phyloP scores from a whole-genome alignment of 164 flowering plant genomes.

The Euptelea pleiosperma region DNA sequence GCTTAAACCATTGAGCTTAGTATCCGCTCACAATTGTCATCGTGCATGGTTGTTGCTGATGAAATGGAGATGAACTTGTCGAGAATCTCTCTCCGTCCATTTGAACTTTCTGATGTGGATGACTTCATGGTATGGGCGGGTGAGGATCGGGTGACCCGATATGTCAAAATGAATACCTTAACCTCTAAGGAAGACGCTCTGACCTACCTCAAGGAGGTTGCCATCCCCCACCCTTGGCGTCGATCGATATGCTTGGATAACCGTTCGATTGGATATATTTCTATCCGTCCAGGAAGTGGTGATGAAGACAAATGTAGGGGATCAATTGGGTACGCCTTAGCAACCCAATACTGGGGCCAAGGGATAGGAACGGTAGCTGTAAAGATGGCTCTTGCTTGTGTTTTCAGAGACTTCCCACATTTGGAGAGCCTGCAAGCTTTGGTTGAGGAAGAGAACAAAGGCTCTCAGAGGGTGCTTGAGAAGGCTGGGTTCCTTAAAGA shows the following conservation, averaged over 20 bases:
- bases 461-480: constrained; percentile 46
- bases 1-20: too few species aligned
- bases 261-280: neutral
- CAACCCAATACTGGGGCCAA: constrained; percentile 2
- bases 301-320: neutral
- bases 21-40: neutral
- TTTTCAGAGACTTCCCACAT: constrained; percentile 30
- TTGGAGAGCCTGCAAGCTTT: constrained; percentile 36
- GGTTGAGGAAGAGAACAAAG: constrained; percentile 30
- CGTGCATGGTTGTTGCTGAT: neutral
- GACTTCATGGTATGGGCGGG: neutral
- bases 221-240: neutral
- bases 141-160: neutral
- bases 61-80: neutral
- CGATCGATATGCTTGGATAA: neutral
- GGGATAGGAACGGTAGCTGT: neutral
- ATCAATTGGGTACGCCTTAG: neutral
- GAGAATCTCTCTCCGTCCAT: constrained; percentile 21
- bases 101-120: constrained; percentile 7
- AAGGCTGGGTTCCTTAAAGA: constrained; percentile 44
- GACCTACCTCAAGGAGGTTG: constrained; percentile 4
- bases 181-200: constrained; percentile 17
- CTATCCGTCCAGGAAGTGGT: neutral
- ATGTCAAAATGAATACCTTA: neutral
- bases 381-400: constrained; percentile 19